These are phyloP conservation scores for Tulasnella sp. DNA, from an alignment of 768 basidiomycete species.

Conservation along the genomic window DNA sequence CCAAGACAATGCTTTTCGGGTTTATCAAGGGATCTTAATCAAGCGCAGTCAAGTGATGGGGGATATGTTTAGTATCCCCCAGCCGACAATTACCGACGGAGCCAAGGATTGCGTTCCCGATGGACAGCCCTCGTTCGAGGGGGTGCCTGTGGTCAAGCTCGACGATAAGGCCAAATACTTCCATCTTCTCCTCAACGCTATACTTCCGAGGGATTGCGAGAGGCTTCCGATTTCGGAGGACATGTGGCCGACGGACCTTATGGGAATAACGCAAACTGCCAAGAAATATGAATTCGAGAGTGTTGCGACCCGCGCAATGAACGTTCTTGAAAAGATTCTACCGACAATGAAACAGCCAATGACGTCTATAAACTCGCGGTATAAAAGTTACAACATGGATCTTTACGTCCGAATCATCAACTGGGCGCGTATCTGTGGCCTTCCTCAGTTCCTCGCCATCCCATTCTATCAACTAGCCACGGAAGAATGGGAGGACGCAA, in stretches of 20 bases:
- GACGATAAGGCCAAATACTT: neutral
- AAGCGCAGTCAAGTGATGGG: neutral
- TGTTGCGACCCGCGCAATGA: neutral
- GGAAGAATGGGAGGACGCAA: neutral
- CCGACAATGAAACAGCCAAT: neutral
- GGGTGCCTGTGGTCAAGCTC: neutral
- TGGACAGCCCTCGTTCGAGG: neutral
- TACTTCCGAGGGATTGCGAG: neutral
- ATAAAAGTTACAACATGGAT: no score
- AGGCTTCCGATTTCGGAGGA: neutral
- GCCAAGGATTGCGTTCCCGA: no score
- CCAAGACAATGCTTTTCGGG: neutral
- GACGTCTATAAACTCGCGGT: neutral
- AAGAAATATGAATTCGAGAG: neutral
- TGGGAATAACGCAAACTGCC: neutral
- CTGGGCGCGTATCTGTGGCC: neutral
- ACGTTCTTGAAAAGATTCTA: neutral
- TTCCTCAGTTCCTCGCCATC: neutral
- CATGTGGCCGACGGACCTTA: neutral
- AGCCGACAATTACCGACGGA: neutral
- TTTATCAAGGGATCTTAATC: neutral
- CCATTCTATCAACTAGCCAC: neutral
- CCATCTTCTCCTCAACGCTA: neutral
- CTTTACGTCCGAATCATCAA: neutral
- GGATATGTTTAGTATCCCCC: neutral